Conservation (phyloP, 2,329 filamentous ascomycete genomes). For the Venturia asperata region DNA sequence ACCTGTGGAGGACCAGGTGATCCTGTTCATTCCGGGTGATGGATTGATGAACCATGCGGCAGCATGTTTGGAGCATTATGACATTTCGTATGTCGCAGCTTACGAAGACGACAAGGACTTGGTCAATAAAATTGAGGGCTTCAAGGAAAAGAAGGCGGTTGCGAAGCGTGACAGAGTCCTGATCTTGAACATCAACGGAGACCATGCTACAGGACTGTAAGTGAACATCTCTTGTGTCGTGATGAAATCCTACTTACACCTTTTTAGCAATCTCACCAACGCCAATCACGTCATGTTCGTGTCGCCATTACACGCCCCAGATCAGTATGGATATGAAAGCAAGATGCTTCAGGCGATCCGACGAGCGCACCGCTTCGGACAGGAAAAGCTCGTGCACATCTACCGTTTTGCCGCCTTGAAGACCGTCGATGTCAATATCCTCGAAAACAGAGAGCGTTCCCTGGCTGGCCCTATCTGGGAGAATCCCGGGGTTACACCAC, state of each 20-base stretch:
- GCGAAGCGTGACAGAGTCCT: constrained; percentile 37
- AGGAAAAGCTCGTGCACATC: constrained; percentile 50
- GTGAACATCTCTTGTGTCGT: constrained; percentile 25
- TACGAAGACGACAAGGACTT: neutral
- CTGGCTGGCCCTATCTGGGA: neutral
- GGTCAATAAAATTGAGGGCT: neutral
- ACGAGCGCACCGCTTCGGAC: constrained; percentile 51
- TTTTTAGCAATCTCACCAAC: constrained; percentile 51
- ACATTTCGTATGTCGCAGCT: neutral
- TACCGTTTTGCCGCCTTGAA: constrained; percentile 79
- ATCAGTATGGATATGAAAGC: constrained; percentile 48
- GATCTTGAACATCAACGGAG: constrained; percentile 50
- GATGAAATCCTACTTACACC: neutral
- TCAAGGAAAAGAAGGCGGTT: neutral
- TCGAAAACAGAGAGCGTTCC: constrained; percentile 36
- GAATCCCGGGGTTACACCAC: neutral
- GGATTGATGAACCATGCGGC: neutral
- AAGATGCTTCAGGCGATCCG: constrained; percentile 59
- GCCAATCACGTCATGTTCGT: constrained; percentile 61
- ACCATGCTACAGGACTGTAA: constrained; percentile 54
- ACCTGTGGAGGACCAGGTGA: constrained; percentile 31
- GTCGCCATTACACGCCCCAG: constrained; percentile 45
- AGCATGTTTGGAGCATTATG: neutral
- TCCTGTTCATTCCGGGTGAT: constrained; percentile 3
- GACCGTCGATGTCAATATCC: constrained; percentile 43